Percentiles rank a stretch among this genome's conserved stretches.
phyloP scores from a whole-genome alignment of 2,329 filamentous ascomycete genomes.

The Sporothrix inflata region DNA sequence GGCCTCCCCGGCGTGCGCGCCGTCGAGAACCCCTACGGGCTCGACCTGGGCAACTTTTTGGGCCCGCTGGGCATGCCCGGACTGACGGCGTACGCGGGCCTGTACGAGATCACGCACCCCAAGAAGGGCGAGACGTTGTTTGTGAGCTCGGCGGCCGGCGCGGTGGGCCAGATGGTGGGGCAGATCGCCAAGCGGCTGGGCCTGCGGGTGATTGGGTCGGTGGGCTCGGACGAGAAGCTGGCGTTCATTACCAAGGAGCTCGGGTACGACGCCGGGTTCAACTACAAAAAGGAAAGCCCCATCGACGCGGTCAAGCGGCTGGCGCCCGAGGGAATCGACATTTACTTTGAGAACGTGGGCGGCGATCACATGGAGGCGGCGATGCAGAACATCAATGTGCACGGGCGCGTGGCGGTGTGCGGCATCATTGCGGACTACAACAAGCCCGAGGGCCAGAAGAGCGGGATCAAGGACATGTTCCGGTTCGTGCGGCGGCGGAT shows the following conservation, averaged over 20 bases:
- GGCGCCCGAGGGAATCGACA: slow-evolving; percentile 77
- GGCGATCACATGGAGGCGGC: slow-evolving; percentile 56
- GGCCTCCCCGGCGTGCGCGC: slow-evolving; percentile 51
- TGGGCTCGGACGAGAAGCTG: slow-evolving; percentile 78
- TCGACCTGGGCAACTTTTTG: slow-evolving; percentile 70
- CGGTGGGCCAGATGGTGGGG: slow-evolving; percentile 81
- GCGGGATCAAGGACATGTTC: slow-evolving; percentile 69
- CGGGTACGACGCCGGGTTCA: slow-evolving; percentile 68
- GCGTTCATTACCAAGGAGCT: slow-evolving; percentile 62
- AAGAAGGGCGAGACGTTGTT: slow-evolving; percentile 81
- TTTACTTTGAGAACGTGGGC: slow-evolving; percentile 60
- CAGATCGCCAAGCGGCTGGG: slow-evolving; percentile 83
- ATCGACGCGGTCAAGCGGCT: slow-evolving; percentile 68
- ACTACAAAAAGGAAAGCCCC: slow-evolving; percentile 83
- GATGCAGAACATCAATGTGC: slow-evolving; percentile 55
- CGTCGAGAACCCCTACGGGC: slow-evolving; percentile 68
- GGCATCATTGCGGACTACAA: slow-evolving; percentile 82
- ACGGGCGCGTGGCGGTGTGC: slow-evolving; percentile 67
- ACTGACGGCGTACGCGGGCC: slow-evolving; percentile 56
- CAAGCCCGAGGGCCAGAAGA: slow-evolving; percentile 53
- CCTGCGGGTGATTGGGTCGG: slow-evolving; percentile 76
- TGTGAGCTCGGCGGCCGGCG: slow-evolving; percentile 77
- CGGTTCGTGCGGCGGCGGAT: slow-evolving; percentile 69
- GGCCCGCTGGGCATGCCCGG: slow-evolving; percentile 63
- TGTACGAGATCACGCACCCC: slow-evolving; percentile 72